Percentiles rank a stretch among this genome's conserved stretches.
phyloP scores from a whole-genome alignment of 768 basidiomycete species.

The Cyathus striatus region DNA sequence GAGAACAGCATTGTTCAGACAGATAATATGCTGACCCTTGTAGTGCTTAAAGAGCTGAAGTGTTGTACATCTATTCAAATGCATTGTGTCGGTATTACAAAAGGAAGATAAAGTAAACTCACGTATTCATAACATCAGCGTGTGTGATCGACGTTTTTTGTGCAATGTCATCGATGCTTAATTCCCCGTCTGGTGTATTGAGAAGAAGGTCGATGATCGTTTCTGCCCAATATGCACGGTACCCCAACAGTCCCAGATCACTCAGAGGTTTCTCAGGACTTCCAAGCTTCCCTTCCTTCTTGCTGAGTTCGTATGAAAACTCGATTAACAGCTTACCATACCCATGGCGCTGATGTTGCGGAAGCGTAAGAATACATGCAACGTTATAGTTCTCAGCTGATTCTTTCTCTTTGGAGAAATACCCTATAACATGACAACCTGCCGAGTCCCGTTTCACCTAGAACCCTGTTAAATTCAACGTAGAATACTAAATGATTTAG shows the following conservation, averaged over 20 bases:
- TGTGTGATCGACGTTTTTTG: constrained; percentile 94
- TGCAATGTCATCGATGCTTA: constrained; percentile 96
- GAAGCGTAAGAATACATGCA: constrained; percentile 97
- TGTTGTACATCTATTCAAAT: constrained; percentile 73
- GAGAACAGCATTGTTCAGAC: constrained; percentile 83
- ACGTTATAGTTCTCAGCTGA: constrained; percentile 98
- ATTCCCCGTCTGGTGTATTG: constrained; percentile 65
- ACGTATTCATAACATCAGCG: constrained; percentile 98
- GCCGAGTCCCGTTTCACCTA: constrained; percentile 80
- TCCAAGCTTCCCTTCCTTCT: constrained; percentile 92
- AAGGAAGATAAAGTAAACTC: constrained; percentile 27
- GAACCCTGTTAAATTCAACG: background rate
- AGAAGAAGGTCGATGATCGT: constrained; percentile 89
- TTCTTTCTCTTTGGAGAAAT: constrained; percentile 99
- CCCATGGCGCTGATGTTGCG: constrained; percentile 95
- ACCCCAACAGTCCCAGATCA: constrained; percentile 89
- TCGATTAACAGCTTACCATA: constrained; percentile 96
- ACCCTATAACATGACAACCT: constrained; percentile 94
- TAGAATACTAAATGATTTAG: constrained; percentile 16
- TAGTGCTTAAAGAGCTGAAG: constrained; percentile 93
- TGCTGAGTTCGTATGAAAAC: constrained; percentile 96
- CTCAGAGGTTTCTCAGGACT: constrained; percentile 97
- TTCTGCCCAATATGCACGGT: constrained; percentile 97
- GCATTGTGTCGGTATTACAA: constrained; percentile 6
- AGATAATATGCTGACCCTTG: constrained; percentile 92